Evolutionary conservation across 2,329 filamentous ascomycete species (phyloP).

Genomic region (Cordyceps javanica): DNA sequence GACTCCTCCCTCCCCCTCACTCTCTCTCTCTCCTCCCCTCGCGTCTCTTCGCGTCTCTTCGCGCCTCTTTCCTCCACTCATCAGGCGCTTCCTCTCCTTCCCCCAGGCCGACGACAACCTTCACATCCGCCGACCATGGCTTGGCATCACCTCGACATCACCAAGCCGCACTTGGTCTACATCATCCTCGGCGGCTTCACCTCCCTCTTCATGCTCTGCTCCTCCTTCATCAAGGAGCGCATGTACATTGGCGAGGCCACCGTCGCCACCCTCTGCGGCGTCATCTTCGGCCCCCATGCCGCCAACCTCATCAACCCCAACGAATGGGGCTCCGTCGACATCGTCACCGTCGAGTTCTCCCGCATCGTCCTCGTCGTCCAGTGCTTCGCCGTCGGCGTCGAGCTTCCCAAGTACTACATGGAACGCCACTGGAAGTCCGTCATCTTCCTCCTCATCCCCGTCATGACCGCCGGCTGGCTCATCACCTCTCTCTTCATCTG

Average conservation of each 20-base stretch:
- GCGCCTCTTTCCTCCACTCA: no score
- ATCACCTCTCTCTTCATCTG: conserved; percentile 90
- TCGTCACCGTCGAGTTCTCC: conserved; percentile 83
- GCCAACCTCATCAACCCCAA: conserved; percentile 72
- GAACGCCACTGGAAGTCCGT: conserved; percentile 96
- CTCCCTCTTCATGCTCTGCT: conserved; percentile 96
- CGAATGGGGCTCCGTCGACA: conserved; percentile 76
- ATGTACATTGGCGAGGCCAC: conserved; percentile 98
- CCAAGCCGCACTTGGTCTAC: conserved; percentile 95
- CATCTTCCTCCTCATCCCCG: conserved; percentile 76
- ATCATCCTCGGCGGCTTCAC: conserved; percentile 98
- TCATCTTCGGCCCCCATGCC: conserved; percentile 83
- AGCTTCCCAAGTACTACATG: conserved; percentile 93
- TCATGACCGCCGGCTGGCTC: conserved; percentile 97
- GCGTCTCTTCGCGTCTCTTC: no score
- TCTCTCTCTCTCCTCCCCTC: neutral
- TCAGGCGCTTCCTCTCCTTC: neutral
- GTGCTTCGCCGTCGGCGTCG: conserved; percentile 87
- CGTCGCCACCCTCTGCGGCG: conserved; percentile 79
- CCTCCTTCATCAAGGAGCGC: conserved; percentile 95
- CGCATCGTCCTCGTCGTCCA: conserved; percentile 86
- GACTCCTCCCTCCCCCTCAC: neutral
- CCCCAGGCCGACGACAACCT: neutral
- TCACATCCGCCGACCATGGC: conserved; percentile 47
- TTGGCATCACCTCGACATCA: conserved; percentile 78